Conservation (phyloP, 2,329 filamentous ascomycete genomes). For the Orbilia quercus region DNA sequence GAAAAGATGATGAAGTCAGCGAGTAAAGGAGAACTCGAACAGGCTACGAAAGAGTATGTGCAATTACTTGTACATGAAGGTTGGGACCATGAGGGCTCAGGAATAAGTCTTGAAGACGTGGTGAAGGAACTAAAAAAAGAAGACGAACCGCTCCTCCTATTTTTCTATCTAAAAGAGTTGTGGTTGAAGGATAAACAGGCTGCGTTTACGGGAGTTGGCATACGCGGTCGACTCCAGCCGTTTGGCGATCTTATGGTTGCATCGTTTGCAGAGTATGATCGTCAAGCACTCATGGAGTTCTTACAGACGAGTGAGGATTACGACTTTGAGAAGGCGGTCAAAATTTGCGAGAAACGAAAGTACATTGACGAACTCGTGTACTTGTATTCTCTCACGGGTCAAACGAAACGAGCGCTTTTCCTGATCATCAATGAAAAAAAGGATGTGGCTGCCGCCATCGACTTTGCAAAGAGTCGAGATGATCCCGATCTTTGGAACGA, state of each 20-base stretch:
- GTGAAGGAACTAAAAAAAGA: constrained; percentile 83
- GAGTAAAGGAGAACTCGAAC: constrained; percentile 76
- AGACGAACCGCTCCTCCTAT: constrained; percentile 79
- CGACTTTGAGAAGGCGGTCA: constrained; percentile 81
- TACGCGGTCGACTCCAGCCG: constrained; percentile 75
- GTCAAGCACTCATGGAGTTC: constrained; percentile 84
- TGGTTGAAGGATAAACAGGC: constrained; percentile 79
- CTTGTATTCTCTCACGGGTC: constrained; percentile 91
- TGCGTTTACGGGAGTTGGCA: constrained; percentile 66
- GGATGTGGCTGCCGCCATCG: constrained; percentile 91
- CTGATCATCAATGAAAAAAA: constrained; percentile 93
- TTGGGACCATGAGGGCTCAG: constrained; percentile 70
- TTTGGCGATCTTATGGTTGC: constrained; percentile 88
- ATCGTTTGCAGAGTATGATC: constrained; percentile 86
- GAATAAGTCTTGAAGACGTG: constrained; percentile 79
- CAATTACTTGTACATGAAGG: constrained; percentile 89
- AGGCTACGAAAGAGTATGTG: constrained; percentile 83
- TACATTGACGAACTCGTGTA: constrained; percentile 96
- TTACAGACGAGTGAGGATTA: constrained; percentile 86
- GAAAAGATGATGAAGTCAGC: constrained; percentile 75
- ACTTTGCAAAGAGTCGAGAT: constrained; percentile 92
- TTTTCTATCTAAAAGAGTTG: constrained; percentile 87
- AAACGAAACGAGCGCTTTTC: constrained; percentile 89
- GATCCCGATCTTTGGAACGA: constrained; percentile 96
- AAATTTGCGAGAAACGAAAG: constrained; percentile 81